A percentile compares a stretch with the other conserved stretches of the same genome.
Evolutionary conservation across 2,329 filamentous ascomycete species (phyloP).

Genomic region (Diaporthe sp.): DNA sequence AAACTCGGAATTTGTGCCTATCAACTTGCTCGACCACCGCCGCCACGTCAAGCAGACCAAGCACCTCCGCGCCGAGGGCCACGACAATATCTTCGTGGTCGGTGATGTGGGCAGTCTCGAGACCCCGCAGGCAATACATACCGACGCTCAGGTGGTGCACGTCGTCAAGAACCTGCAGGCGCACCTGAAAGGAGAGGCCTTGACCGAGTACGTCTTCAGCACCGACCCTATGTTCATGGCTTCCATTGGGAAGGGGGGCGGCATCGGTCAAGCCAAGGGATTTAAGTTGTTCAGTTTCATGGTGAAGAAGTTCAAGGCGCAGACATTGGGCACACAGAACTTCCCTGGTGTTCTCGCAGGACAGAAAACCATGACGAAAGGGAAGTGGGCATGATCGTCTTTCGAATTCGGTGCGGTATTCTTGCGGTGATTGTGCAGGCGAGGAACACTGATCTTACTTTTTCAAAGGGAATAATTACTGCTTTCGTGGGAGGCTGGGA

Average conservation of each 20-base stretch:
- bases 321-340: constrained; percentile 44
- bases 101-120: constrained; percentile 49
- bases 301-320: constrained; percentile 45
- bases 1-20: constrained; percentile 56
- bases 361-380: constrained; percentile 39
- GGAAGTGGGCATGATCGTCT: constrained; percentile 40
- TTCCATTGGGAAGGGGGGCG: constrained; percentile 45
- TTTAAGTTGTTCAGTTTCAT: constrained; percentile 44
- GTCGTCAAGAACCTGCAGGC: constrained; percentile 45
- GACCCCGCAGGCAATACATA: constrained; percentile 42
- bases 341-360: constrained; percentile 41
- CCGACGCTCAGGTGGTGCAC: constrained; percentile 45
- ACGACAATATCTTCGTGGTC: constrained; percentile 48
- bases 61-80: constrained; percentile 46
- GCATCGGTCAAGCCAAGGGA: constrained; percentile 47
- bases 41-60: constrained; percentile 45
- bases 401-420: neutral
- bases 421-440: neutral
- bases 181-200: constrained; percentile 38
- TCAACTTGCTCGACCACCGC: constrained; percentile 45
- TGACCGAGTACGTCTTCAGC: constrained; percentile 42
- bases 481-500: neutral
- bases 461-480: neutral
- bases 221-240: constrained; percentile 42
- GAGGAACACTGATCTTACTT: neutral